A percentile compares a stretch with the other conserved stretches of the same genome.
phyloP scores from a whole-genome alignment of 768 basidiomycete species.

The Lactifluus rugatus region DNA sequence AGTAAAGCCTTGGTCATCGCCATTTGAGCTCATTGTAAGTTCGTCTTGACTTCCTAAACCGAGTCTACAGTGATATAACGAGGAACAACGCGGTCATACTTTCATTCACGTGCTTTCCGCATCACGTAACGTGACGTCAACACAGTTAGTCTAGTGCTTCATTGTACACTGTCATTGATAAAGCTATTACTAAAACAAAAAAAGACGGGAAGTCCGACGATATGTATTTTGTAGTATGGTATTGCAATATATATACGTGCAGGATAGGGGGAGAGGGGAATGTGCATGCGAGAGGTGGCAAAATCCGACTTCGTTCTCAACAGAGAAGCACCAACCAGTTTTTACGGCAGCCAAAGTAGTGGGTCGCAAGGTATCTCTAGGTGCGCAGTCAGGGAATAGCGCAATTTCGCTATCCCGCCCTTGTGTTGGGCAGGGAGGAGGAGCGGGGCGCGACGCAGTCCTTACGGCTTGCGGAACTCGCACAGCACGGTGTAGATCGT shows the following conservation, averaged over 20 bases:
- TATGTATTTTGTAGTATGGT: constrained; percentile 15
- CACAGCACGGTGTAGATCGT: constrained; percentile 97
- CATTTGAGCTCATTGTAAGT: no score
- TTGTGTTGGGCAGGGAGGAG: constrained; percentile 8
- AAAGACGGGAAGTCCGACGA: constrained; percentile 5
- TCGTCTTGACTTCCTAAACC: no score
- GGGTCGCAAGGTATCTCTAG: neutral
- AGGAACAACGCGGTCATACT: no score
- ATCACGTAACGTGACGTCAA: no score
- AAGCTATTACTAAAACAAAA: constrained; percentile 16
- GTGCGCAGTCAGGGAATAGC: neutral
- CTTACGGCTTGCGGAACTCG: constrained; percentile 82
- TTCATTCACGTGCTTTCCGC: no score
- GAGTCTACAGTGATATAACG: no score
- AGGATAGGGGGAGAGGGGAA: constrained; percentile 6
- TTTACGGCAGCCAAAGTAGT: neutral
- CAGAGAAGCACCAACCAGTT: neutral
- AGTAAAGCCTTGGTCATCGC: no score
- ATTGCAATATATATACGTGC: constrained; percentile 18
- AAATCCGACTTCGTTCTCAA: neutral
- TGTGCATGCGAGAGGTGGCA: constrained; percentile 1
- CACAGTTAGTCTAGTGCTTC: neutral
- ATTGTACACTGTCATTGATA: constrained; percentile 12
- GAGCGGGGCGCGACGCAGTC: constrained; percentile 14
- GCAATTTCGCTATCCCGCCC: constrained; percentile 2